Evolutionary conservation across 2,329 filamentous ascomycete genomes (phyloP).

Genomic region (Lachnellula arida): DNA sequence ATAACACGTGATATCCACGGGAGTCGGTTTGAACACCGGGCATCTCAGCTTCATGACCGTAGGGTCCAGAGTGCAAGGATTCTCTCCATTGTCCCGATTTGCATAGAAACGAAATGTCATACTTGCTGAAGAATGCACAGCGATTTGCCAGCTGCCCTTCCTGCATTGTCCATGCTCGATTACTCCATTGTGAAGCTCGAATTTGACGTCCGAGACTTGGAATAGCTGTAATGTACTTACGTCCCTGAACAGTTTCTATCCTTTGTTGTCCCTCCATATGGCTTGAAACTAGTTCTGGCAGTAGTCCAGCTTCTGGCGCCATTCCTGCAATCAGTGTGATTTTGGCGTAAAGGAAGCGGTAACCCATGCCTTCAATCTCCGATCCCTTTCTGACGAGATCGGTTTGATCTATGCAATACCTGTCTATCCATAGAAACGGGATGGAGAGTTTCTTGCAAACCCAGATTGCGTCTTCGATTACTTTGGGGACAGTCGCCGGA

Average conservation of each 20-base stretch:
- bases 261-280: neutral
- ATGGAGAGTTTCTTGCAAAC: neutral
- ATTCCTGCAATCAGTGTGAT: slow-evolving; percentile 1
- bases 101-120: slow-evolving; percentile 2
- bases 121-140: neutral
- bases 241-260: neutral
- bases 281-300: neutral
- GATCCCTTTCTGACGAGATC: neutral
- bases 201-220: neutral
- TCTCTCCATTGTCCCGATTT: neutral
- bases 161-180: slow-evolving; percentile 1
- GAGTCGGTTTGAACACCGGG: neutral
- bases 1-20: neutral
- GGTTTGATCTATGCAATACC: slow-evolving; percentile 2
- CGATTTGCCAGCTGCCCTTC: neutral
- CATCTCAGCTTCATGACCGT: slow-evolving; percentile 1
- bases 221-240: neutral
- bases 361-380: slow-evolving; percentile 3
- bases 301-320: neutral
- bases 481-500: neutral
- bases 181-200: neutral
- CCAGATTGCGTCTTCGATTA: slow-evolving; percentile 1
- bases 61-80: neutral
- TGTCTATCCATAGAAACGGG: slow-evolving; percentile 3
- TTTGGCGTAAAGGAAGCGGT: neutral